Evolutionary conservation across 2,329 filamentous ascomycete genomes (phyloP).

Genomic region (Canariomyces notabilis): DNA sequence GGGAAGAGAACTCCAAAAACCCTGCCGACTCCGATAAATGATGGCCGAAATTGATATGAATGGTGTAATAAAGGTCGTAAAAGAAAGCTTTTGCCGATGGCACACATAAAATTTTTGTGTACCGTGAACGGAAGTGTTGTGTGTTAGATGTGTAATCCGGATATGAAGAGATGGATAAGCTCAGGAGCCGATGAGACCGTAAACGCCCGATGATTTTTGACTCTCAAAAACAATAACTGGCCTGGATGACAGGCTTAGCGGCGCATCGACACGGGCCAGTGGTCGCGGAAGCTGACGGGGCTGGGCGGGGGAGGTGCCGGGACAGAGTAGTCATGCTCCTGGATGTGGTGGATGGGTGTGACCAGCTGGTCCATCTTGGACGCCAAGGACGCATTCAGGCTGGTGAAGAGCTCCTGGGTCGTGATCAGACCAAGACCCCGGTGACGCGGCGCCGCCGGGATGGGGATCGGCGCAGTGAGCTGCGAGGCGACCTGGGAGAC

Average conservation of each 20-base stretch:
- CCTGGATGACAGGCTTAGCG: slow-evolving; percentile 11
- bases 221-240: too few relatives aligned
- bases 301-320: slow-evolving; percentile 62
- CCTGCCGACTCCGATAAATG: background rate
- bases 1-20: background rate
- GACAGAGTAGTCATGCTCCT: slow-evolving; percentile 56
- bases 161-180: background rate
- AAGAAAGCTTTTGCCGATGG: background rate
- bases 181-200: slow-evolving; percentile 6
- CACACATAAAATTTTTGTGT: background rate
- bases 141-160: background rate
- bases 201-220: too few relatives aligned
- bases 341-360: slow-evolving; percentile 47
- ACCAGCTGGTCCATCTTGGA: slow-evolving; percentile 39
- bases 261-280: slow-evolving; percentile 40
- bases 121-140: background rate
- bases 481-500: slow-evolving; percentile 40
- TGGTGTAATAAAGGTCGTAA: background rate
- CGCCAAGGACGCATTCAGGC: slow-evolving; percentile 47
- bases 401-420: slow-evolving; percentile 48
- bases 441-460: slow-evolving; percentile 44
- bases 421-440: slow-evolving; percentile 42
- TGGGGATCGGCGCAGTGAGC: slow-evolving; percentile 42
- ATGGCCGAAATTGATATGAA: background rate
- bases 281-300: slow-evolving; percentile 58